phyloP scores from a whole-genome alignment of 495 filamentous ascomycete genomes.

The Tuber indicum region DNA sequence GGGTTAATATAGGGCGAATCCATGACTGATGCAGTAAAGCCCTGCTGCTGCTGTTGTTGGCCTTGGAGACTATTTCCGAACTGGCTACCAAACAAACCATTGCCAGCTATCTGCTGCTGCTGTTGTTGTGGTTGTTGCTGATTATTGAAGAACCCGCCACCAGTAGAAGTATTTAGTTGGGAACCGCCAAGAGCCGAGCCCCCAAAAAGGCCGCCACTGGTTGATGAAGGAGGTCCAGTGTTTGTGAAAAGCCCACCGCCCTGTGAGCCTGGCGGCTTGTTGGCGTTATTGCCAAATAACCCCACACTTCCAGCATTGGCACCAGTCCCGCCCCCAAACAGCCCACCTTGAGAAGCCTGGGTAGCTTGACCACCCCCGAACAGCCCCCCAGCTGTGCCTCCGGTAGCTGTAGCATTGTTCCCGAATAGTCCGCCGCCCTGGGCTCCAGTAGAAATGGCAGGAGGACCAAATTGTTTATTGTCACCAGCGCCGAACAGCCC shows the following conservation, averaged over 20 bases:
- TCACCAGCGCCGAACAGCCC: slow-evolving; percentile 53
- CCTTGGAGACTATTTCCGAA: slow-evolving; percentile 32
- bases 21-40: slow-evolving; percentile 65
- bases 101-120: slow-evolving; percentile 41
- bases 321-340: slow-evolving; percentile 57
- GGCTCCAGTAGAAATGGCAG: slow-evolving; percentile 40
- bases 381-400: slow-evolving; percentile 46
- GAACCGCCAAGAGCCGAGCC: slow-evolving; percentile 40
- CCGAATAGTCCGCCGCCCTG: slow-evolving; percentile 42
- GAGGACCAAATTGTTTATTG: slow-evolving; percentile 40
- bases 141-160: slow-evolving; percentile 45
- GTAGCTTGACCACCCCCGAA: slow-evolving; percentile 48
- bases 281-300: slow-evolving; percentile 48
- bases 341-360: slow-evolving; percentile 48
- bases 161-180: slow-evolving; percentile 45
- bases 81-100: slow-evolving; percentile 27
- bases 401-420: slow-evolving; percentile 40
- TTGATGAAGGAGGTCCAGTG: slow-evolving; percentile 44
- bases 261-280: slow-evolving; percentile 29
- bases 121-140: slow-evolving; percentile 49
- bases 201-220: slow-evolving; percentile 59
- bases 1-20: slow-evolving; percentile 78
- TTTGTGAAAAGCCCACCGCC: slow-evolving; percentile 47
- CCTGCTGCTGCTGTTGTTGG: slow-evolving; percentile 41
- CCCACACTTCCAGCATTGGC: slow-evolving; percentile 48